Evolutionary conservation across 2,329 filamentous ascomycete genomes (phyloP), one percentile per base, ranked within the genome.

Genomic region (Dactylonectria macrodidyma): DNA sequence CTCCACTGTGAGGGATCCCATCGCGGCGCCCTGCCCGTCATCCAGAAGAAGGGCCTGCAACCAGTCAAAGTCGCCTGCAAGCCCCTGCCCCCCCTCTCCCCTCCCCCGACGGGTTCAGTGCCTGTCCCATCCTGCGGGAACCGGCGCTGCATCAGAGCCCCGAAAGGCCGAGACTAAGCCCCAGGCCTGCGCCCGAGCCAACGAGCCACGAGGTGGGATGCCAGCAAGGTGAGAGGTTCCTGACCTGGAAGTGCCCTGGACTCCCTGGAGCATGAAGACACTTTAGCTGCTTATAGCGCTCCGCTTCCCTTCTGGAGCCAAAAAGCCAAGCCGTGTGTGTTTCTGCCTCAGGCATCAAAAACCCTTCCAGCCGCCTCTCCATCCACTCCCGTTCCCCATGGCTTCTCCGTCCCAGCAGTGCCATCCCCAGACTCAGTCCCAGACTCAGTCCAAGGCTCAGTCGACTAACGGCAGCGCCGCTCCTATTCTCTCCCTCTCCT

Each of bases 321-420:
- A 30, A 34, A 19, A 52, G 50, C 50, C 4, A 14, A 36, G 50
- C 5, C 9, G 38, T 5, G 14, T 8, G 10, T 5, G 30, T 41
- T 4, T 7, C 64, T 62, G 64, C 64, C 64, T 66, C 59, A 66
- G 64, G 64, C 64, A 66, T 6, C 36, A 10, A 10, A 16, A 22
- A 41, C 16, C 38, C 44, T 38, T 33, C 34, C 58, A 48, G 54
- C 26, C 34, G 57, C 57, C 51, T 24, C 44, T 47, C 58, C 59
- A 38, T 50, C 46, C 46, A 58, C 52, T 22, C 62, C 74, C 65
- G 68, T 72, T 71, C 61, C 66, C 68, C 67, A 70, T 64, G 68
- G 67, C 61, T 74, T 74, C 72, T 71, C 72, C 71, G 60, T 74
- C 72, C 68, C 68, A 72, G 68, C 73, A 73, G 67, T 69, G 66